These are phyloP conservation scores for Fusarium subtropicale DNA, from an alignment of 2,329 filamentous ascomycete species.

Conservation along the genomic window DNA sequence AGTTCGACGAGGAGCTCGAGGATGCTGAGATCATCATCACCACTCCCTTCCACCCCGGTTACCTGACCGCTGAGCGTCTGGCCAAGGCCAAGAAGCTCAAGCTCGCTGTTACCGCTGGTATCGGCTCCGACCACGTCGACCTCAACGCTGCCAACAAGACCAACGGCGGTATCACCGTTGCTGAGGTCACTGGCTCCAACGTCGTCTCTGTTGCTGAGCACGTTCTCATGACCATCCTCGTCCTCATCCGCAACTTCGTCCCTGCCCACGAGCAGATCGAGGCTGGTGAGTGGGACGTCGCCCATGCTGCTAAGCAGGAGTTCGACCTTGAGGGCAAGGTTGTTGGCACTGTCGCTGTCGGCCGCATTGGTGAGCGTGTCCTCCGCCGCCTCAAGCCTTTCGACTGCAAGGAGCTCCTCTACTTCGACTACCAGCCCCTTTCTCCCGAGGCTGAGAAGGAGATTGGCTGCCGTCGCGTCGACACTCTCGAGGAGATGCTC, in stretches of 20 bases:
- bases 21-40: conserved; percentile 99
- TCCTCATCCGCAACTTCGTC: conserved; percentile 97
- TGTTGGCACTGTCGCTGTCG: conserved; percentile 96
- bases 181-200: conserved; percentile 97
- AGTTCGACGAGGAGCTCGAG: conserved; percentile 93
- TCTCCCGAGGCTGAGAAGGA: conserved; percentile 87
- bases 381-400: conserved; percentile 95
- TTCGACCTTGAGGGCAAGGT: conserved; percentile 98
- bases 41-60: conserved; percentile 98
- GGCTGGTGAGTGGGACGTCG: conserved; percentile 93
- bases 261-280: conserved; percentile 95
- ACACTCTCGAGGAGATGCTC: conserved; percentile 91
- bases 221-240: conserved; percentile 98
- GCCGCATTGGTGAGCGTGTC: conserved; percentile 98
- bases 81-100: conserved; percentile 99
- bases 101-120: conserved; percentile 95
- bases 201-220: conserved; percentile 99
- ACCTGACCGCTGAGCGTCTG: conserved; percentile 95
- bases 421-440: conserved; percentile 99
- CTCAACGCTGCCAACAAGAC: conserved; percentile 97
- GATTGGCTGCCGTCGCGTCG: conserved; percentile 93
- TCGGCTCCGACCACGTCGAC: conserved; percentile 98
- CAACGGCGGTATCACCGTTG: conserved; percentile 96
- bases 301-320: conserved; percentile 96
- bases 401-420: conserved; percentile 99